Percentiles rank a stretch among this genome's conserved stretches.
These are phyloP conservation scores for Xylaria grammica DNA, from an alignment of 495 filamentous ascomycete species.

Conservation along the genomic window DNA sequence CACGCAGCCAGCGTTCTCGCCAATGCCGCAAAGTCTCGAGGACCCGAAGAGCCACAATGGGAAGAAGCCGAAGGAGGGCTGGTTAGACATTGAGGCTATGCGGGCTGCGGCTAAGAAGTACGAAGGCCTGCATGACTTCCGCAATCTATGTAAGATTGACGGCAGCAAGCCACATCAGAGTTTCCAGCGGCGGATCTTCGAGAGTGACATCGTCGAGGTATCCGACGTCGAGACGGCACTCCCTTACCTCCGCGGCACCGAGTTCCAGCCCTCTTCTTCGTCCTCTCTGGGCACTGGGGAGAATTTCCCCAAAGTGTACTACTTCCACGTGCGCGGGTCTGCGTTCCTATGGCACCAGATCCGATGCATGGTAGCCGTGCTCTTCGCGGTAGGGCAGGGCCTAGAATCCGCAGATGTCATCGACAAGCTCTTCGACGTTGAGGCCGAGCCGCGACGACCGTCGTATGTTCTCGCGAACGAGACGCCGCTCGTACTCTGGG, in stretches of 20 bases:
- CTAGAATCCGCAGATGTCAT: slow-evolving; percentile 78
- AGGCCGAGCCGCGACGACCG: slow-evolving; percentile 72
- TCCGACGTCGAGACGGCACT: slow-evolving; percentile 54
- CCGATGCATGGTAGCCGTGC: slow-evolving; percentile 81
- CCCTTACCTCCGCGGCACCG: slow-evolving; percentile 37
- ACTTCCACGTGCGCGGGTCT: slow-evolving; percentile 84
- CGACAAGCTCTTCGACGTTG: slow-evolving; percentile 71
- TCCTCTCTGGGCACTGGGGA: neutral
- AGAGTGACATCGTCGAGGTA: slow-evolving; percentile 75
- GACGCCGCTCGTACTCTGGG: slow-evolving; percentile 89
- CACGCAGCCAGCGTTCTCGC: slow-evolving; percentile 85
- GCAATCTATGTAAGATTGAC: slow-evolving; percentile 96
- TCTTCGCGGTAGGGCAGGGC: slow-evolving; percentile 92
- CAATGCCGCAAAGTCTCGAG: slow-evolving; percentile 49
- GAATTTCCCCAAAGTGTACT: slow-evolving; percentile 73
- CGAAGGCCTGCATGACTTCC: slow-evolving; percentile 88
- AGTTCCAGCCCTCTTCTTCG: slow-evolving; percentile 33
- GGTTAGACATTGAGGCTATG: slow-evolving; percentile 87
- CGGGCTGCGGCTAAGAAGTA: slow-evolving; percentile 75
- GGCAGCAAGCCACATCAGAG: slow-evolving; percentile 81
- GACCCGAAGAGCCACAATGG: slow-evolving; percentile 32
- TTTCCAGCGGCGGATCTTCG: slow-evolving; percentile 76
- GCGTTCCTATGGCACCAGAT: slow-evolving; percentile 99
- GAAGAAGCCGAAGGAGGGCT: slow-evolving; percentile 43
- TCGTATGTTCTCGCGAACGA: slow-evolving; percentile 90